Base-by-base conservation (phyloP, 345 rosid genomes). In the Hibiscus trionum region DNA sequence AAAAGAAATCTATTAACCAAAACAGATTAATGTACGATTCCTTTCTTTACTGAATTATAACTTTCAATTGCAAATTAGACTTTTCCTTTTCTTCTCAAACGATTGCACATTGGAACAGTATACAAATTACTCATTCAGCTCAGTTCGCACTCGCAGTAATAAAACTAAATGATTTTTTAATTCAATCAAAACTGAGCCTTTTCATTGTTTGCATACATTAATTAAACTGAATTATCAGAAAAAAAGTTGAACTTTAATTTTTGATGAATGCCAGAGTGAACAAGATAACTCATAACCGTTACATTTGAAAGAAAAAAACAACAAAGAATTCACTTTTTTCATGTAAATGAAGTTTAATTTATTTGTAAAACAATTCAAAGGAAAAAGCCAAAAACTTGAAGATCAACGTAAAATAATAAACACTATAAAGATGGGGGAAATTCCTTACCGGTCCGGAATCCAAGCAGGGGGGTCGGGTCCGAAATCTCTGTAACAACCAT, bases 391-490 rank as follows among this genome's bases (percentile, higher is more conserved):
- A 33, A 11, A 74, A 50, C 35, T 55, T 53, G 44, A 52, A 47
- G 39, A 47, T 26, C 11, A 19, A 39, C 16, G 61, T 24, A 15
- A 49, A 35, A 4, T 4, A 14, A 26, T 8, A 55, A 55, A 15
- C 3, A 16, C 0, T 11, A 60, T 61, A 39, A 47, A 1, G 19
- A 24, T 31, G 10, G 24, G 29, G 19, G 1, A 16, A 72, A 12
- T 12, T 4, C 61, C 80, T 58, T 85, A 95, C 99, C 84, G 88
- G 78, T 88, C 86, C 73, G 97, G 97, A 19, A 85, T 66, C 99
- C 99, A 95, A 69, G 96, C 93, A 37, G 97, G 93, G 4, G 96
- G 96, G 76, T 92, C 96, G 74, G 93, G 80, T 56, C 97, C 97
- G 73, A 84, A 92, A 76, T 89, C 85, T 72, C 71, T 82, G 83